Base-by-base conservation (phyloP, 139 green algal genomes). In the Ulvella scutata region DNA sequence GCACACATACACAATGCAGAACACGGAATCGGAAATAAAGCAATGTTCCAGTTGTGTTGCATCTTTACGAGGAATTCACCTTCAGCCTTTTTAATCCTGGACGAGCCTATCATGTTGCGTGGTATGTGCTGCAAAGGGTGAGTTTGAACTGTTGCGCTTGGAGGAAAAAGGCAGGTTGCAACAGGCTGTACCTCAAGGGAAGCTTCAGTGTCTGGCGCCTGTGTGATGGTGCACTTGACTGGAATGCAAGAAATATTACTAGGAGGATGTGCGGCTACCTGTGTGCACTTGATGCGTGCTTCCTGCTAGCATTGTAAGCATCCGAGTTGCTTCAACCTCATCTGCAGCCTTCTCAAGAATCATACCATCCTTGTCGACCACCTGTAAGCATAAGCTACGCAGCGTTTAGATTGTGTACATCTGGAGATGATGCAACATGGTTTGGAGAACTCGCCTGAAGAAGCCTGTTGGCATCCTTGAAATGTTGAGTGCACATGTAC, bases 301-400 rank as follows among this genome's bases (percentile, higher is more conserved):
- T 0, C 89, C 89, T 35, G 82, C 89, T 29, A 95, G 80, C 62
- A 78, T 86, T 62, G 3, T 21, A 17, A 97, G 80, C 89, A 95
- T 92, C 21, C 34, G 33, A 13, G 73, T 77, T 1, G 91, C 91
- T 43, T 97, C 82, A 0, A 33, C 44, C 0, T 74, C 83, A 72
- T 96, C 88, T 21, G 76, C 72, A 9, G 91, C 91, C 76, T 97
- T 97, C 78, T 97, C 91, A 28, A 97, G 37, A 4, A 97, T 91
- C 4, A 79, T 74, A 0, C 83, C 87, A 21, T 78, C 81, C n/a
- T 80, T 31, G 43, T 92, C 85, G 4, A 95, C 91, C 33, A 92
- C 81, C 84, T 88, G 77, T 62, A 39, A 37, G 62, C 62, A 17
- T 36, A 20, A 13, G 60, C 17, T 17, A 9, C 10, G 60, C 26